Conservation (phyloP, 2,329 filamentous ascomycete species). For the Ascochyta lentis region DNA sequence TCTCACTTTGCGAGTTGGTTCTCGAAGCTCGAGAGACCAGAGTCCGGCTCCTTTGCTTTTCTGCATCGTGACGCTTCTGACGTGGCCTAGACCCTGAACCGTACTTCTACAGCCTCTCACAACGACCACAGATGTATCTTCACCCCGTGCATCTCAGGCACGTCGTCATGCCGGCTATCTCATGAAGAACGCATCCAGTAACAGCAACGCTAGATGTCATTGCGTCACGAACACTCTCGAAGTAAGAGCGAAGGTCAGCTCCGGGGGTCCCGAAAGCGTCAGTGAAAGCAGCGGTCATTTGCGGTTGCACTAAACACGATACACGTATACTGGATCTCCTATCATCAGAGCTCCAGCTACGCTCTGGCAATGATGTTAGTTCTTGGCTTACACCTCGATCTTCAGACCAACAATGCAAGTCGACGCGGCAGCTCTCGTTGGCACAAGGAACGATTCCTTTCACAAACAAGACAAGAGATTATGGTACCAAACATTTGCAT, state of each 20-base stretch:
- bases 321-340: too few species aligned
- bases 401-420: too few species aligned
- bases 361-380: too few species aligned
- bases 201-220: background rate
- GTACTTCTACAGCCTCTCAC: background rate
- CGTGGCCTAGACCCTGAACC: background rate
- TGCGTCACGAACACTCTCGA: background rate
- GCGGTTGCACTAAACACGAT: too few species aligned
- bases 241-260: too few species aligned
- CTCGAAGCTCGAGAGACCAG: background rate
- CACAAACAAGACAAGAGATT: background rate
- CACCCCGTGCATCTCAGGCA: background rate
- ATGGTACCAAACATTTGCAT: constrained; percentile 4
- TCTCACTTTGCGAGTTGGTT: too few species aligned
- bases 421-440: too few species aligned
- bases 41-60: background rate
- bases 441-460: background rate
- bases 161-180: background rate
- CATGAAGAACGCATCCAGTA: background rate
- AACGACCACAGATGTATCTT: background rate
- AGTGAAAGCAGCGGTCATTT: too few species aligned
- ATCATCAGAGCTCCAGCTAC: too few species aligned
- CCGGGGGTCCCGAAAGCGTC: too few species aligned
- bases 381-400: too few species aligned
- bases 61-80: background rate